Evolutionary conservation across 345 rosid species (phyloP).

Genomic region (Leavenworthia alabamica): DNA sequence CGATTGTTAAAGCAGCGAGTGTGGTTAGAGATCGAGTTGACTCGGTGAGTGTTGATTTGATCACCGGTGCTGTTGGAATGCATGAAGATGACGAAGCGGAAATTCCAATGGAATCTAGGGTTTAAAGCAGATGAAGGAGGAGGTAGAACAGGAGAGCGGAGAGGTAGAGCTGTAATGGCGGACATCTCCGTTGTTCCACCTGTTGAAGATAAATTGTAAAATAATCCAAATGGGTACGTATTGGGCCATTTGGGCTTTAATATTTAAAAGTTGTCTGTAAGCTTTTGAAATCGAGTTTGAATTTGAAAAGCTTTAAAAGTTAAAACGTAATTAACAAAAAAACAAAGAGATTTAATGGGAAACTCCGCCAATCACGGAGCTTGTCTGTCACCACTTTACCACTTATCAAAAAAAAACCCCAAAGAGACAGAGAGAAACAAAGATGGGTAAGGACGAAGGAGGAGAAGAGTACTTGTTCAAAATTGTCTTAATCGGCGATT

Average conservation of each 20-base stretch:
- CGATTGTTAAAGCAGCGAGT: slow-evolving; percentile 14
- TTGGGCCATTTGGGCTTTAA: slow-evolving; percentile 9
- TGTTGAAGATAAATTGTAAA: slow-evolving; percentile 1
- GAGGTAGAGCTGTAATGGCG: background rate
- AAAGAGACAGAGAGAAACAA: background rate
- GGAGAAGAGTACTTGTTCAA: slow-evolving; percentile 83
- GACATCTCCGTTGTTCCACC: slow-evolving; percentile 21
- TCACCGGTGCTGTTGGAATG: background rate
- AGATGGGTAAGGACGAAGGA: slow-evolving; percentile 45
- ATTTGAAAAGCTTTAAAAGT: background rate
- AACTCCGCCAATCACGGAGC: slow-evolving; percentile 53
- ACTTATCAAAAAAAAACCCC: slow-evolving; percentile 24
- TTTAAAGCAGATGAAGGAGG: background rate
- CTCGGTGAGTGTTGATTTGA: slow-evolving; percentile 1
- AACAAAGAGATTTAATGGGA: background rate
- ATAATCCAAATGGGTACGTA: background rate
- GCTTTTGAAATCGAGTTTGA: background rate
- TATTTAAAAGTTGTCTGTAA: background rate
- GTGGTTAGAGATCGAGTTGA: slow-evolving; percentile 20
- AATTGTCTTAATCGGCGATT: slow-evolving; percentile 88
- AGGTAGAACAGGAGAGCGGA: background rate
- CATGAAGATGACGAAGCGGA: background rate
- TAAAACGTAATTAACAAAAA: background rate
- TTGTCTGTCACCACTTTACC: slow-evolving; percentile 32
- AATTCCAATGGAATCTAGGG: slow-evolving; percentile 14